Base-by-base conservation (phyloP, 2,329 filamentous ascomycete genomes). In the Immersiporthe knoxdaviesiana region DNA sequence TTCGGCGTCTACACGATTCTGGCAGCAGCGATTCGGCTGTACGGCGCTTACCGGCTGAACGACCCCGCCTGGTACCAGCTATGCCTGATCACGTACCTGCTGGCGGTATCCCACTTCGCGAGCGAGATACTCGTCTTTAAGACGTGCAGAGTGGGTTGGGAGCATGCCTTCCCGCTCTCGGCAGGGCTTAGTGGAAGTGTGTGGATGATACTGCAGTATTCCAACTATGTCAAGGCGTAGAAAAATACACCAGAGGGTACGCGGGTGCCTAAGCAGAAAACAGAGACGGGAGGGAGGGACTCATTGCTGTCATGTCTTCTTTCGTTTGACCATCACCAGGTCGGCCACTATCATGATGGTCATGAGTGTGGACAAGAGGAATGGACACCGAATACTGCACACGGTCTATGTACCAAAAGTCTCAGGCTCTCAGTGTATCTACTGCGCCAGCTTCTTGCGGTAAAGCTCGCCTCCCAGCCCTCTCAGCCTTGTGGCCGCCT, bases 1-100 rank as follows among this genome's bases (percentile, higher is more conserved):
- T 97, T 97, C 78, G 94, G 92, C 66, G 96, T 92, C 39, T 97
- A 94, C 90, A 97, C 94, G 0, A 85, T 95, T 69, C 84, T 97
- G 69, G 90, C 91, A 7, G 87, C 89, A 69, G 82, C 97, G 64
- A 86, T 97, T 59, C 88, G 94, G 65, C 82, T 94, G 73, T 97
- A 97, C 77, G 92, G 93, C 5, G 92, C 92, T 44, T 97, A 97
- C 81, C 85, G 97, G 79, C 88, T 97, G 72, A 84, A 88, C 73
- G 85, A 93, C 71, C 87, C 87, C 0, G 85, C 87, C 59, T 84
- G 94, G 67, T 97, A 97, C 79, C 87, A 96, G 78, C 83, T 97
- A 69, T 91, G 91, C 21, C 82, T 96, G 73, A 92, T 91, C 87
- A 96, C 92, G 10, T 97, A 95, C 78, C 85, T 88, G 1, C 85